These are phyloP conservation scores for Calocybe gambosa DNA, from an alignment of 1,284 basidiomycete genomes.

Conservation along the genomic window DNA sequence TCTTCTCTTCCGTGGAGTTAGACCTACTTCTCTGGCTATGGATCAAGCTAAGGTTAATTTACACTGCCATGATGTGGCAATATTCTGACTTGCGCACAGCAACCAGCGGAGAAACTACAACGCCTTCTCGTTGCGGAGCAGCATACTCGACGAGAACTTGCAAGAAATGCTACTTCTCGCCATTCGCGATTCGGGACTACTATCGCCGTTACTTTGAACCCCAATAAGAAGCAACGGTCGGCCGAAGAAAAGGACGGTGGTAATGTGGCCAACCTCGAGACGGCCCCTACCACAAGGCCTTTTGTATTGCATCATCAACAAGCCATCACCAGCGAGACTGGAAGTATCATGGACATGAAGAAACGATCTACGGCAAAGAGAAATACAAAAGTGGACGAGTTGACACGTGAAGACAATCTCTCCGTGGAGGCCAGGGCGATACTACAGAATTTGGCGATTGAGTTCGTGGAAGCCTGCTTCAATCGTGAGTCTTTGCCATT, in stretches of 20 bases:
- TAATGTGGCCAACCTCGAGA: slow-evolving; percentile 27
- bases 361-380: slow-evolving; percentile 66
- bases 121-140: slow-evolving; percentile 71
- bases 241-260: slow-evolving; percentile 20
- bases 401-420: slow-evolving; percentile 68
- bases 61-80: slow-evolving; percentile 5
- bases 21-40: slow-evolving; percentile 52
- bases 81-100: slow-evolving; percentile 29
- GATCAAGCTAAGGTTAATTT: slow-evolving; percentile 64
- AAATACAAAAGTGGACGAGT: slow-evolving; percentile 64
- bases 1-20: slow-evolving; percentile 75
- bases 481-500: slow-evolving; percentile 58
- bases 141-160: slow-evolving; percentile 48
- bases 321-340: slow-evolving; percentile 71
- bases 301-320: slow-evolving; percentile 80
- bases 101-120: slow-evolving; percentile 64
- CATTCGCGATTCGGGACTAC: slow-evolving; percentile 95
- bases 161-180: slow-evolving; percentile 65
- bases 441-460: slow-evolving; percentile 61
- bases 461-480: slow-evolving; percentile 79
- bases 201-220: slow-evolving; percentile 67
- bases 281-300: slow-evolving; percentile 33
- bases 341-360: slow-evolving; percentile 69
- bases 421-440: slow-evolving; percentile 64
- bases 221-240: slow-evolving; percentile 36